Evolutionary conservation across 495 filamentous ascomycete species (phyloP).

Genomic region (Annulohypoxylon stygium): DNA sequence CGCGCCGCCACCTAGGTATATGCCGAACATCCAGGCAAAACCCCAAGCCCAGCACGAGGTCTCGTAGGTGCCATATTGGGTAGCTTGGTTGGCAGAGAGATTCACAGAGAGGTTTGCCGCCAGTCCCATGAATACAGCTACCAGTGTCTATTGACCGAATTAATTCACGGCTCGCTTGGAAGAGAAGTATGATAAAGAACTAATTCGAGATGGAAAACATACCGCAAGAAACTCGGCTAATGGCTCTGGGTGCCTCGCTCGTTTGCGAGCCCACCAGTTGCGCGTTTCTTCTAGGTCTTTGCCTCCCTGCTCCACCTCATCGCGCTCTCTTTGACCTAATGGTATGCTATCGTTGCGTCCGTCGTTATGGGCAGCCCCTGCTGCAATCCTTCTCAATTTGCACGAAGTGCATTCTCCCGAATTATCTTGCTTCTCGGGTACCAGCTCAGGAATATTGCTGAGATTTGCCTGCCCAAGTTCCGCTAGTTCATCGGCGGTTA

Average conservation of each 20-base stretch:
- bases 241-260: constrained; percentile 63
- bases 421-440: constrained; percentile 11
- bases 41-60: constrained; percentile 66
- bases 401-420: neutral
- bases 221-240: constrained; percentile 66
- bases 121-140: constrained; percentile 59
- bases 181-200: neutral
- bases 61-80: constrained; percentile 55
- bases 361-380: no score
- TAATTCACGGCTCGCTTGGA: neutral
- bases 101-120: constrained; percentile 64
- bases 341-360: constrained; percentile 39
- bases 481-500: constrained; percentile 34
- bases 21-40: constrained; percentile 68
- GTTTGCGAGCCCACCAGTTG: constrained; percentile 67
- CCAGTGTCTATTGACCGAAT: constrained; percentile 42
- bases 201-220: constrained; percentile 44
- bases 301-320: constrained; percentile 49
- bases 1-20: constrained; percentile 69
- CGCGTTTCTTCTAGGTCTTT: constrained; percentile 64
- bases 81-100: constrained; percentile 52
- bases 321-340: constrained; percentile 33
- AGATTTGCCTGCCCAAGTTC: constrained; percentile 22
- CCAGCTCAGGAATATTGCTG: neutral
- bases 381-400: no score